Conservation (phyloP, 495 filamentous ascomycete species). For the Daldinia vernicosa region DNA sequence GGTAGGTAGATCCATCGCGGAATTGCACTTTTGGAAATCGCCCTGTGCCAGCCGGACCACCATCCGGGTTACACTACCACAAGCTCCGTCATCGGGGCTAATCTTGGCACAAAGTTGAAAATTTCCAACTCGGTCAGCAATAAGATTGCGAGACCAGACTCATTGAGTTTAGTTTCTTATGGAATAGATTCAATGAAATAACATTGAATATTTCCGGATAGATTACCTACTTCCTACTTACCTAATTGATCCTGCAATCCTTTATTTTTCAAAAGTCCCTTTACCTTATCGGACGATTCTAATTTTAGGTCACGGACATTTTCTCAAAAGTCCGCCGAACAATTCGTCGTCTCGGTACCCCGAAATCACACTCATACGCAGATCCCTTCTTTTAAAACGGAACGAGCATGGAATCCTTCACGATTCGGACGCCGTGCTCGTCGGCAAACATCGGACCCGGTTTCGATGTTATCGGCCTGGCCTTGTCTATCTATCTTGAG, state of each 20-base stretch:
- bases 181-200: not conserved
- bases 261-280: not conserved
- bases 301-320: slow-evolving; percentile 5
- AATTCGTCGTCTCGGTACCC: not conserved
- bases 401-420: slow-evolving; percentile 58
- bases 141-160: slow-evolving; percentile 10
- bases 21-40: slow-evolving; percentile 4
- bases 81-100: slow-evolving; percentile 39
- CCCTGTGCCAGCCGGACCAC: not conserved
- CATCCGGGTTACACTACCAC: not conserved
- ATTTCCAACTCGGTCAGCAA: slow-evolving; percentile 28
- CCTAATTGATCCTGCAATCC: not conserved
- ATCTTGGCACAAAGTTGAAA: slow-evolving; percentile 34
- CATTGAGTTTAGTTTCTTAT: slow-evolving; percentile 10
- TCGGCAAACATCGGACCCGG: slow-evolving; percentile 96
- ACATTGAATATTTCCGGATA: not conserved
- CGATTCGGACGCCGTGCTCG: slow-evolving; percentile 80
- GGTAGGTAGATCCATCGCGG: slow-evolving; percentile 13
- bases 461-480: slow-evolving; percentile 96
- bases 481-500: slow-evolving; percentile 89
- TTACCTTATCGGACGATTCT: not conserved
- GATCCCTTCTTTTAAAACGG: not conserved
- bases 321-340: not conserved
- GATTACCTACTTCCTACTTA: slow-evolving; percentile 2
- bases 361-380: not conserved